Percentiles rank a stretch among this genome's conserved stretches.
phyloP scores from a whole-genome alignment of 805 yeast genomes.

The Metschnikowia borealis region DNA sequence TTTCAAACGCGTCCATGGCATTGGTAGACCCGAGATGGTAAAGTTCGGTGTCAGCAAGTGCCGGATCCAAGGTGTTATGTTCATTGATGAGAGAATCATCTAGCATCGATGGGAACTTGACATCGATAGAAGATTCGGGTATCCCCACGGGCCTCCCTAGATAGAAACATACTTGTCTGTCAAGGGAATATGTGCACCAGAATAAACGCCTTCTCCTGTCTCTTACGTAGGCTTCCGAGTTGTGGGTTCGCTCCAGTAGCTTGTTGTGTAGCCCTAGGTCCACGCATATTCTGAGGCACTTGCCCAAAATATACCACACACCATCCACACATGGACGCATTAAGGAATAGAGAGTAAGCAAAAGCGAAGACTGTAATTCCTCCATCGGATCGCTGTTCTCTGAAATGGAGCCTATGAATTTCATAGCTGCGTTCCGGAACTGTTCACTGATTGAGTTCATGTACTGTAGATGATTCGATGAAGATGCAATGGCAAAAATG shows the following conservation, averaged over 20 bases:
- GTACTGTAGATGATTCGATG: conserved; percentile 66
- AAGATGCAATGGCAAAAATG: conserved; percentile 76
- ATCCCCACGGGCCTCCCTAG: conserved; percentile 86
- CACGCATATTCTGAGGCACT: conserved; percentile 73
- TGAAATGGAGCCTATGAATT: conserved; percentile 57
- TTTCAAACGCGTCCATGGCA: not conserved
- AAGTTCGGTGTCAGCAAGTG: conserved; percentile 6
- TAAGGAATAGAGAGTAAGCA: conserved; percentile 65
- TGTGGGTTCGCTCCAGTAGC: conserved; percentile 21
- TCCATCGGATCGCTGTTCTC: conserved; percentile 59
- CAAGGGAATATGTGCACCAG: conserved; percentile 87
- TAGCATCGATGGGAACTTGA: conserved; percentile 64
- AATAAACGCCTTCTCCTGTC: conserved; percentile 63
- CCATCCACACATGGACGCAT: conserved; percentile 92
- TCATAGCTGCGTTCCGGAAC: conserved; percentile 64
- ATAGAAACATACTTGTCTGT: conserved; percentile 81
- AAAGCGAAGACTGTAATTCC: conserved; percentile 65
- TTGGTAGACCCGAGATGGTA: not conserved
- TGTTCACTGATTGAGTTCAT: conserved; percentile 63
- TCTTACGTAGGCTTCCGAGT: conserved; percentile 49
- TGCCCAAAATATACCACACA: conserved; percentile 87
- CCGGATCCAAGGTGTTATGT: conserved; percentile 17
- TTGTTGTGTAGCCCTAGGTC: conserved; percentile 85
- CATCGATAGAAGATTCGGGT: conserved; percentile 73
- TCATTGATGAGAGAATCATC: conserved; percentile 65